Conservation (phyloP, 148 eudicot genomes). For the Heliosperma pusillum region DNA sequence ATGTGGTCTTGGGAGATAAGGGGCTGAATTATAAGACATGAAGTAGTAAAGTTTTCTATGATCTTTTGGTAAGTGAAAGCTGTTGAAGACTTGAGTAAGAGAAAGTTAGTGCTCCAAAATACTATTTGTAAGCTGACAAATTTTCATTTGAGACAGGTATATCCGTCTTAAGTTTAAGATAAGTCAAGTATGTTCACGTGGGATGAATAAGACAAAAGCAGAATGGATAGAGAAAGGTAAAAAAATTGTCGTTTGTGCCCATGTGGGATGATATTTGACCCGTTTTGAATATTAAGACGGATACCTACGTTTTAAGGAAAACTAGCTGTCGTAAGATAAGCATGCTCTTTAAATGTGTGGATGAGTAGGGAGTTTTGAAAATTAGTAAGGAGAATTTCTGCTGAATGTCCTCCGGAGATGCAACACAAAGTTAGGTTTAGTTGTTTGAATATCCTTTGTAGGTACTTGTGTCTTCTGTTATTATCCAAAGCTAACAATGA, state of each 20-base stretch:
- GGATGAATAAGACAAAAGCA: no score
- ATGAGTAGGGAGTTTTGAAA: no score
- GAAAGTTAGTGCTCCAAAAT: slow-evolving; percentile 3
- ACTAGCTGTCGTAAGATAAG: background rate
- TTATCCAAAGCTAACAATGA: background rate
- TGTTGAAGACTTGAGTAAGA: background rate
- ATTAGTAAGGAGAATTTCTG: slow-evolving; percentile 15
- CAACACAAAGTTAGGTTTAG: slow-evolving; percentile 14
- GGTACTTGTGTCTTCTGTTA: slow-evolving; percentile 10
- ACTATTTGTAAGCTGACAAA: background rate
- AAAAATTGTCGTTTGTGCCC: no score
- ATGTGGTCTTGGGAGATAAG: slow-evolving; percentile 3
- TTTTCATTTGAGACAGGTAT: no score
- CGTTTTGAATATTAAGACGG: no score
- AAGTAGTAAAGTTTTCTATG: background rate
- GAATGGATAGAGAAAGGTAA: no score
- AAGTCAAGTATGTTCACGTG: no score
- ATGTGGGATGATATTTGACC: no score
- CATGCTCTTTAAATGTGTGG: background rate
- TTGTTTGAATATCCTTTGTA: slow-evolving; percentile 17
- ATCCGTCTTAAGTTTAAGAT: no score
- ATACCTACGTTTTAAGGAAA: no score
- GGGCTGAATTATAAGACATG: background rate
- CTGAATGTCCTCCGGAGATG: slow-evolving; percentile 1
- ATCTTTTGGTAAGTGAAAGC: slow-evolving; percentile 2